These are phyloP conservation scores for Exsudoporus frostii DNA, from an alignment of 768 basidiomycete species.

Conservation along the genomic window DNA sequence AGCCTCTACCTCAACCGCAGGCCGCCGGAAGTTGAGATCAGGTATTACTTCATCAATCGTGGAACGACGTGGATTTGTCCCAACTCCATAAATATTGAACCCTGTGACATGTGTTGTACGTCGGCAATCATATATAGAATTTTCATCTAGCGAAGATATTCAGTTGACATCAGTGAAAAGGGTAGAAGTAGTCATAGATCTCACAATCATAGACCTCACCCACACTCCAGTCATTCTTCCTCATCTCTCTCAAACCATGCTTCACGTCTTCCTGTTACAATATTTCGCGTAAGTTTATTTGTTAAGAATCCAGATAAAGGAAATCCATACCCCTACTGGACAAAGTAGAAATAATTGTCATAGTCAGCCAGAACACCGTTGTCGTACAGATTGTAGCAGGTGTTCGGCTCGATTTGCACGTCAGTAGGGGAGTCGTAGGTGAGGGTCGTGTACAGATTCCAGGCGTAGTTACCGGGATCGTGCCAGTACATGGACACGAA, in stretches of 20 bases:
- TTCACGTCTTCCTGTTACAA: background rate
- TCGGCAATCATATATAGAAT: background rate
- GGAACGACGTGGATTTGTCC: background rate
- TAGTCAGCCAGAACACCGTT: background rate
- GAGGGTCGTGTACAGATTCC: background rate
- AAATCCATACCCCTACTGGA: background rate
- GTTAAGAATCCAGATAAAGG: background rate
- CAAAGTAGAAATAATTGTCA: background rate
- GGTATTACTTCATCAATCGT: too few relatives aligned
- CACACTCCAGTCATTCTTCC: background rate
- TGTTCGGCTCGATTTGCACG: background rate
- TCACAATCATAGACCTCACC: background rate
- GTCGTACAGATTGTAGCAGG: background rate
- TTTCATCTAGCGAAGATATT: background rate
- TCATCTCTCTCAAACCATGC: background rate
- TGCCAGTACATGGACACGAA: background rate
- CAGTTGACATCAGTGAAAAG: too few relatives aligned
- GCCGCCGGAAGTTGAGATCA: slow-evolving; percentile 25
- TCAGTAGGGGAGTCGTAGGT: background rate
- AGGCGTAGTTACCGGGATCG: background rate
- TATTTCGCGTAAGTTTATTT: background rate
- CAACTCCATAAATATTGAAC: background rate
- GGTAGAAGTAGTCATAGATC: background rate
- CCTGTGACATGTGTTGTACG: background rate
- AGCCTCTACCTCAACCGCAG: slow-evolving; percentile 16